Evolutionary conservation across 192 early-diverging fungal genomes (phyloP).

Genomic region (Diversispora epigaea): DNA sequence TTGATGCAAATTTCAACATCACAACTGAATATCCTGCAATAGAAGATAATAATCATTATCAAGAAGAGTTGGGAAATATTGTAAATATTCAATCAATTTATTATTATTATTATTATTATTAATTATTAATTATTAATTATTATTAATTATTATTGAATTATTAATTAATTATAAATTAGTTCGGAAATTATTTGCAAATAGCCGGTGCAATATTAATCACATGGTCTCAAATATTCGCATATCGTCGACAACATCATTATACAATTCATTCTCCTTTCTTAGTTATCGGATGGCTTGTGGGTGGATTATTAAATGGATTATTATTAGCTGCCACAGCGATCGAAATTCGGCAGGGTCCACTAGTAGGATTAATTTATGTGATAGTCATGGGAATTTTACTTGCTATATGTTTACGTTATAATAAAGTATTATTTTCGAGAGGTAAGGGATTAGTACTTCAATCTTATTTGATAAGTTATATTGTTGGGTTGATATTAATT

Average conservation of each 20-base stretch:
- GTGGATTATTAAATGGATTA: conserved; percentile 36
- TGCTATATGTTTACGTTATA: conserved; percentile 14
- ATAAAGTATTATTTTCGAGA: conserved; percentile 36
- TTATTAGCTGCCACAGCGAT: conserved; percentile 43
- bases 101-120: neutral
- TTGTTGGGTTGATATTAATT: conserved; percentile 37
- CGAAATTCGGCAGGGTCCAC: conserved; percentile 40
- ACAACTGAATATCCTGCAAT: conserved; percentile 39
- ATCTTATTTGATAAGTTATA: conserved; percentile 41
- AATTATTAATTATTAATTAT: neutral
- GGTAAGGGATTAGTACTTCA: conserved; percentile 46
- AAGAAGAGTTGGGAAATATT: neutral
- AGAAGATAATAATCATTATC: neutral
- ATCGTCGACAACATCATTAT: conserved; percentile 31
- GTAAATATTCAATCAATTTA: neutral
- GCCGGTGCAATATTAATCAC: conserved; percentile 1
- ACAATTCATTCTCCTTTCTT: neutral
- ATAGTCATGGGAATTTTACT: conserved; percentile 33
- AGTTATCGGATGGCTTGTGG: conserved; percentile 33
- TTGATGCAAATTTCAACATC: conserved; percentile 37
- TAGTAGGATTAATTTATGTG: conserved; percentile 42
- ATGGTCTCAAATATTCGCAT: conserved; percentile 16
- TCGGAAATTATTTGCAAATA: conserved; percentile 14
- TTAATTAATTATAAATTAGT: neutral
- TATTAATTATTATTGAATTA: neutral